Evolutionary conservation across 495 filamentous ascomycete genomes (phyloP).

Genomic region (Neurospora sp.): DNA sequence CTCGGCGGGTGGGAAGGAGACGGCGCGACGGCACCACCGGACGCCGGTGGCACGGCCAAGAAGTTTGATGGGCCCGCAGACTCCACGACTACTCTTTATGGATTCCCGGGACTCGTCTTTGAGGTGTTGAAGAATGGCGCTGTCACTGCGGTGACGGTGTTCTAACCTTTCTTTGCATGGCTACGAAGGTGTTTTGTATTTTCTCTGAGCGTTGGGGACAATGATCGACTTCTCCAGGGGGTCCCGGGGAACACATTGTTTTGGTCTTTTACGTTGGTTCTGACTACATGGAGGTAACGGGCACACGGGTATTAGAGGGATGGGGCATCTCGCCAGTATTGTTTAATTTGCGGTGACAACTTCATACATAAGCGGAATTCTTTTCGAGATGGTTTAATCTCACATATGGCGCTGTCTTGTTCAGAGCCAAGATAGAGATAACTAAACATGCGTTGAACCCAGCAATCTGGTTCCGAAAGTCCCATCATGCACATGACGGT

Average conservation of each 20-base stretch:
- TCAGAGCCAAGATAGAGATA: background rate
- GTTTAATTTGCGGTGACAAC: background rate
- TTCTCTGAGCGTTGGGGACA: background rate
- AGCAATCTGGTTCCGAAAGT: background rate
- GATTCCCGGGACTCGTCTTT: conserved; percentile 87
- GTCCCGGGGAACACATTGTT: background rate
- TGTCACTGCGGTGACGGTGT: conserved; percentile 84
- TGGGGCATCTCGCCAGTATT: background rate
- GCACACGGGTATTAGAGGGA: background rate
- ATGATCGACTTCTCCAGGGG: background rate
- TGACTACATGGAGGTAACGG: background rate
- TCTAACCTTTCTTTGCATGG: conserved; percentile 2
- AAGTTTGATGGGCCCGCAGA: conserved; percentile 41
- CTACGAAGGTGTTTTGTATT: background rate
- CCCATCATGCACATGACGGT: background rate
- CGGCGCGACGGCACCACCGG: conserved; percentile 25
- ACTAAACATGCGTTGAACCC: background rate
- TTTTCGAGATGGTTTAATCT: background rate
- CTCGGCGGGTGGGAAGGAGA: conserved; percentile 86
- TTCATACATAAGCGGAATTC: background rate
- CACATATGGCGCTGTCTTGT: background rate
- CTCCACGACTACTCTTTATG: conserved; percentile 81
- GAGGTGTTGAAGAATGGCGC: conserved; percentile 90
- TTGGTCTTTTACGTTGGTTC: background rate
- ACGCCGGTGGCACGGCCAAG: conserved; percentile 11